These are phyloP conservation scores for Stephanodiscus triporus DNA, from an alignment of 108 stramenopile species.

Conservation along the genomic window DNA sequence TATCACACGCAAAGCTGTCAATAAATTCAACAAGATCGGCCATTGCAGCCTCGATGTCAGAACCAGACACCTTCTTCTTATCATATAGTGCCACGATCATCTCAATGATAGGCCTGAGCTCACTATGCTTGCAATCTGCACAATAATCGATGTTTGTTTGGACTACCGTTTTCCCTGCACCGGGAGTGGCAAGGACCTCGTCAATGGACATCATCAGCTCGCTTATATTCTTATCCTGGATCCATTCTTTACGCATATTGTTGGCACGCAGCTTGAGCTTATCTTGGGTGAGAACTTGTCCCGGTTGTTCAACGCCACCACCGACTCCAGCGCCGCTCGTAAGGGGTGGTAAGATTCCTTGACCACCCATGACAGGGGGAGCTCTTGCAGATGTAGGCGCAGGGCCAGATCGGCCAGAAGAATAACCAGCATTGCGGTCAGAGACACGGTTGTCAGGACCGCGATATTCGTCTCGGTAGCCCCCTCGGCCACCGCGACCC, in stretches of 20 bases:
- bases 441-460: slow-evolving; percentile 34
- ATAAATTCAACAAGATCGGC: slow-evolving; percentile 73
- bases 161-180: slow-evolving; percentile 63
- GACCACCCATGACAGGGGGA: slow-evolving; percentile 64
- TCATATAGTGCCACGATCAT: slow-evolving; percentile 62
- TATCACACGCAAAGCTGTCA: slow-evolving; percentile 64
- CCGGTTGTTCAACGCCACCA: slow-evolving; percentile 21
- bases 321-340: slow-evolving; percentile 23
- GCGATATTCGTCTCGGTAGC: slow-evolving; percentile 32
- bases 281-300: slow-evolving; percentile 48
- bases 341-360: slow-evolving; percentile 54
- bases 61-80: slow-evolving; percentile 52
- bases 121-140: slow-evolving; percentile 72
- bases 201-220: slow-evolving; percentile 74
- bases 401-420: slow-evolving; percentile 1
- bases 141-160: slow-evolving; percentile 54
- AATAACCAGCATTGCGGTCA: slow-evolving; percentile 17
- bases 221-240: slow-evolving; percentile 60
- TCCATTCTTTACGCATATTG: slow-evolving; percentile 69
- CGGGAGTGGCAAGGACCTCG: slow-evolving; percentile 62
- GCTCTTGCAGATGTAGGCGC: slow-evolving; percentile 20
- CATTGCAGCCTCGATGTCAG: slow-evolving; percentile 60
- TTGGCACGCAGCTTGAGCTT: slow-evolving; percentile 67
- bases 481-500: slow-evolving; percentile 44
- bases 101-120: slow-evolving; percentile 57